These are phyloP conservation scores for Capsicum pubescens DNA, from an alignment of 257 asterid genomes.

Conservation along the genomic window DNA sequence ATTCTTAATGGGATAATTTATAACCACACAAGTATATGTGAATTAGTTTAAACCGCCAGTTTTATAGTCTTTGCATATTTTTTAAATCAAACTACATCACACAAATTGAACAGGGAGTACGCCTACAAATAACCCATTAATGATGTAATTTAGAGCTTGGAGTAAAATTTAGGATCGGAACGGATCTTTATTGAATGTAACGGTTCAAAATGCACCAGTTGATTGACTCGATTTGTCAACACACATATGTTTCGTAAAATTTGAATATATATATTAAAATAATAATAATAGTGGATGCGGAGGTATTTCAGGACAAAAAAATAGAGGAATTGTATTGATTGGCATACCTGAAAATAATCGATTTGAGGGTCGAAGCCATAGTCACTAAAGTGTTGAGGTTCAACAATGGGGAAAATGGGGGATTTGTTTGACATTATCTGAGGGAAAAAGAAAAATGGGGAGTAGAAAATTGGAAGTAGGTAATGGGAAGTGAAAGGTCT, in stretches of 20 bases:
- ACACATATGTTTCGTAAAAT: not conserved
- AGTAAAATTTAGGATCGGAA: not conserved
- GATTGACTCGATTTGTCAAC: not conserved
- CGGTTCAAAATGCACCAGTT: not conserved
- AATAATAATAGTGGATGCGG: too few species aligned
- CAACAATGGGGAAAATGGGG: constrained; percentile 57
- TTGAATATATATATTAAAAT: too few species aligned
- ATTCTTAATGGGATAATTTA: too few species aligned
- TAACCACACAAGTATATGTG: too few species aligned
- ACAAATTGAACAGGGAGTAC: too few species aligned
- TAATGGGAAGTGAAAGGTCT: too few species aligned
- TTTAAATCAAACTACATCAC: too few species aligned
- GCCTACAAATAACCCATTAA: not conserved
- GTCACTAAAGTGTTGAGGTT: constrained; percentile 76
- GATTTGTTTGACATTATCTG: constrained; percentile 49
- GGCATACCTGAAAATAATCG: constrained; percentile 71
- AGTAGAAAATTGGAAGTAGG: not conserved
- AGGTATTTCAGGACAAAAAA: too few species aligned
- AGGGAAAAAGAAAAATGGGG: not conserved
- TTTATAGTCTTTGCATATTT: too few species aligned
- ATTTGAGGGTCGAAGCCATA: constrained; percentile 83
- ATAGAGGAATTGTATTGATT: not conserved
- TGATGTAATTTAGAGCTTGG: not conserved
- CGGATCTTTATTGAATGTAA: not conserved
- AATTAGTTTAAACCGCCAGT: too few species aligned